These are phyloP conservation scores for Funneliformis mosseae DNA, from an alignment of 192 early-diverging fungal genomes.

Conservation along the genomic window DNA sequence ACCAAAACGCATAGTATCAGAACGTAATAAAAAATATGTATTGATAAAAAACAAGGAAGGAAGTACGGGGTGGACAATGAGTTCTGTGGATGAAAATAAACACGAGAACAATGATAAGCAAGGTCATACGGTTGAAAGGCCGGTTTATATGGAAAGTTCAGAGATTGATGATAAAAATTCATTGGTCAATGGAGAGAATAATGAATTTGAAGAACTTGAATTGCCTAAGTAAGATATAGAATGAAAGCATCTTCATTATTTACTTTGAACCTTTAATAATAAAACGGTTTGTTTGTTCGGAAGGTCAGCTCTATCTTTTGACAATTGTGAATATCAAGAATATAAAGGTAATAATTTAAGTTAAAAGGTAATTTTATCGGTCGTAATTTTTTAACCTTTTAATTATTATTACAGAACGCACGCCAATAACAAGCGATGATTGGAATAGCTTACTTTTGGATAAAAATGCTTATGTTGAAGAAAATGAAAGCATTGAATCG, in stretches of 20 bases:
- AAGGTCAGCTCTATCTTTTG: neutral
- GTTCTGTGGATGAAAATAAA: constrained; percentile 37
- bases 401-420: neutral
- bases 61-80: constrained; percentile 68
- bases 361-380: neutral
- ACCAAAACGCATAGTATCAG: constrained; percentile 74
- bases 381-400: neutral
- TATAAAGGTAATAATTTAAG: neutral
- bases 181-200: neutral
- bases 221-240: neutral
- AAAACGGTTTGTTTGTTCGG: neutral
- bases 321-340: neutral
- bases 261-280: neutral
- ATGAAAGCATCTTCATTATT: neutral
- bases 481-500: constrained; percentile 51
- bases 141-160: constrained; percentile 38
- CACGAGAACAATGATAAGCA: constrained; percentile 19
- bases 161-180: constrained; percentile 40
- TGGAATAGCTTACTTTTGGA: constrained; percentile 37
- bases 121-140: constrained; percentile 34
- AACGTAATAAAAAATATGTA: constrained; percentile 80
- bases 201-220: neutral
- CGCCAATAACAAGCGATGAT: constrained; percentile 10
- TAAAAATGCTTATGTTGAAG: constrained; percentile 48
- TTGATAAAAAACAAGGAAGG: constrained; percentile 82